Percentiles rank a stretch among this genome's conserved stretches.
Evolutionary conservation across 1,139 yeast species (phyloP).

Genomic region (Zhuliangozyma parablackwelliae): DNA sequence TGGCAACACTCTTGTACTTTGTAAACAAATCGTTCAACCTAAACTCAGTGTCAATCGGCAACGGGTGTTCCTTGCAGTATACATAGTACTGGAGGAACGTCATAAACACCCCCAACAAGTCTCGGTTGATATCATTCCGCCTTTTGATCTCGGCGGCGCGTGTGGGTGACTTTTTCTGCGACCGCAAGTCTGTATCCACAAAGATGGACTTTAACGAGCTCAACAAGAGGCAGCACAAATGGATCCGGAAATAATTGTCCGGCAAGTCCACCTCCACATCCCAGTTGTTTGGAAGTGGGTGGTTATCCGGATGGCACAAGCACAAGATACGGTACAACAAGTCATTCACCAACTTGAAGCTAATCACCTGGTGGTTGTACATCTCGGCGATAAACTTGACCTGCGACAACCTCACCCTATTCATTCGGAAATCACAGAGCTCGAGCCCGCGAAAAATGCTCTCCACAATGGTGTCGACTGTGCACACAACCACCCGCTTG

Average conservation of each 20-base stretch:
- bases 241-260: constrained; percentile 68
- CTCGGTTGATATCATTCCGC: constrained; percentile 13
- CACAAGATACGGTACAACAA: constrained; percentile 58
- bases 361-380: constrained; percentile 45
- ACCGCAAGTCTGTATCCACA: constrained; percentile 8
- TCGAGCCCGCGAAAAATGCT: constrained; percentile 64
- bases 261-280: constrained; percentile 53
- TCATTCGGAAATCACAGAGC: constrained; percentile 52
- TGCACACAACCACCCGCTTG: constrained; percentile 34
- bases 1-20: constrained; percentile 14
- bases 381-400: constrained; percentile 59
- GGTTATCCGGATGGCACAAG: constrained; percentile 63
- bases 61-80: constrained; percentile 58
- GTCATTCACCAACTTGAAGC: constrained; percentile 45
- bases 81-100: constrained; percentile 71
- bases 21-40: constrained; percentile 44
- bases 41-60: constrained; percentile 65
- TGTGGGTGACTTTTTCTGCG: constrained; percentile 6
- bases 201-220: constrained; percentile 12
- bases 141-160: constrained; percentile 7
- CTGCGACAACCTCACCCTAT: constrained; percentile 61
- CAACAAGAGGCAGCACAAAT: constrained; percentile 39
- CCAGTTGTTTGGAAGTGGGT: constrained; percentile 47
- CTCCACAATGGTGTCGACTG: constrained; percentile 67
- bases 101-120: constrained; percentile 42